Conservation (phyloP, 371 early-diverging fungal genomes). For the Actinomortierella wolfii region DNA sequence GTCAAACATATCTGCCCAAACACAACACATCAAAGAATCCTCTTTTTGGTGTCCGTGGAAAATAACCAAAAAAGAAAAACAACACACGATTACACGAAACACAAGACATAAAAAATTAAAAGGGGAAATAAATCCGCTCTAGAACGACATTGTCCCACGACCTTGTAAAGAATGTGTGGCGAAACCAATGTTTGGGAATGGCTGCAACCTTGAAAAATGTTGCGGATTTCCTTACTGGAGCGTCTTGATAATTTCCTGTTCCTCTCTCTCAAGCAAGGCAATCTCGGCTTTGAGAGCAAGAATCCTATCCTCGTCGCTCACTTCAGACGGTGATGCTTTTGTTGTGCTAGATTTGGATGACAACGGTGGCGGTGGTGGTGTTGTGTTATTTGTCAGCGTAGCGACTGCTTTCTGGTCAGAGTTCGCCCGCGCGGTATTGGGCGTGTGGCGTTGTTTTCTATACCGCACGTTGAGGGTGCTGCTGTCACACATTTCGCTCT, state of each 20-base stretch:
- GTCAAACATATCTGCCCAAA: no score
- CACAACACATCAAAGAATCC: background rate
- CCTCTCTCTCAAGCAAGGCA: constrained; percentile 18
- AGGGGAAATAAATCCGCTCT: background rate
- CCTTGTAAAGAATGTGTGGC: constrained; percentile 19
- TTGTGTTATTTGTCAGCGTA: background rate
- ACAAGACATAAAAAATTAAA: background rate
- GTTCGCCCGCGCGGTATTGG: background rate
- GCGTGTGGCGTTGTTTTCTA: no score
- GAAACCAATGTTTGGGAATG: no score
- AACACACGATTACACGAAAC: background rate
- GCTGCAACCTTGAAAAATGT: no score
- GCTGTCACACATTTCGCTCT: background rate
- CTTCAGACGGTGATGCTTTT: no score
- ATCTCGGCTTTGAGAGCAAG: constrained; percentile 28
- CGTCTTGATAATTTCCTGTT: constrained; percentile 25
- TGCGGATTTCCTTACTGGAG: constrained; percentile 1
- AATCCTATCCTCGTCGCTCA: constrained; percentile 21
- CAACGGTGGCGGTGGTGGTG: background rate
- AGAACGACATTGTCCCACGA: no score
- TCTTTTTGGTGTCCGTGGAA: background rate
- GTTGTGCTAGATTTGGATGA: no score
- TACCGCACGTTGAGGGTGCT: background rate
- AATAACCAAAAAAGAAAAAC: background rate
- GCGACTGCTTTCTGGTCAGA: background rate